Base-by-base conservation (phyloP, 208 protist species). In the Plasmodiophora brassicae region DNA sequence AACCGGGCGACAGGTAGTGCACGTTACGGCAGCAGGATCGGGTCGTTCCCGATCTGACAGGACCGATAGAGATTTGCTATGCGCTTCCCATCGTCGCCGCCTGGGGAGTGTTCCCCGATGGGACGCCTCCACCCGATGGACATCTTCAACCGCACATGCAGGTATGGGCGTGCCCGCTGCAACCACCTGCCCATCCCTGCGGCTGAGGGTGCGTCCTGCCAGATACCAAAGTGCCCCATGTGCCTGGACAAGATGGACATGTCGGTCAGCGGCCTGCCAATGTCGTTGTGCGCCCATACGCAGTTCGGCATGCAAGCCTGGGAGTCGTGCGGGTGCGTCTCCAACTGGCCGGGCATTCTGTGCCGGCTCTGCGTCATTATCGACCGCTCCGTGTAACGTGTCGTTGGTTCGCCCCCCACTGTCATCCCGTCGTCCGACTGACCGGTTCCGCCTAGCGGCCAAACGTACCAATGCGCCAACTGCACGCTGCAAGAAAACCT, bases 11-110 rank as follows among this genome's bases (percentile, higher is more conserved):
- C n/a, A n/a, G n/a, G n/a, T n/a, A n/a, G n/a, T n/a, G n/a, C n/a
- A n/a, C n/a, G n/a, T n/a, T n/a, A n/a, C n/a, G n/a, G n/a, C n/a
- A n/a, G n/a, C n/a, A n/a, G n/a, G n/a, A n/a, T n/a, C n/a, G n/a
- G n/a, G n/a, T n/a, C n/a, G n/a, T n/a, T n/a, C n/a, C n/a, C n/a
- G n/a, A n/a, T n/a, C n/a, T n/a, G n/a, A n/a, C n/a, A n/a, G n/a
- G n/a, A n/a, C n/a, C 50, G 25, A 78, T 78, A 78, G 65, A 78
- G n/a, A 78, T 78, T 38, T 78, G 65, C 41, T 78, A 78, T 78
- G 41, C 65, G 20, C 65, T 78, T 5, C 14, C 65, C 5, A 32
- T 78, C 32, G n/a, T 78, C 65, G n/a, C 32, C n/a, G 32, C 41
- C 65, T 5, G 5, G n/a, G 32, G 65, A n/a, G 32, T n/a, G 10